Evolutionary conservation across 768 basidiomycete genomes (phyloP).

Genomic region (Pisolithus orientalis): DNA sequence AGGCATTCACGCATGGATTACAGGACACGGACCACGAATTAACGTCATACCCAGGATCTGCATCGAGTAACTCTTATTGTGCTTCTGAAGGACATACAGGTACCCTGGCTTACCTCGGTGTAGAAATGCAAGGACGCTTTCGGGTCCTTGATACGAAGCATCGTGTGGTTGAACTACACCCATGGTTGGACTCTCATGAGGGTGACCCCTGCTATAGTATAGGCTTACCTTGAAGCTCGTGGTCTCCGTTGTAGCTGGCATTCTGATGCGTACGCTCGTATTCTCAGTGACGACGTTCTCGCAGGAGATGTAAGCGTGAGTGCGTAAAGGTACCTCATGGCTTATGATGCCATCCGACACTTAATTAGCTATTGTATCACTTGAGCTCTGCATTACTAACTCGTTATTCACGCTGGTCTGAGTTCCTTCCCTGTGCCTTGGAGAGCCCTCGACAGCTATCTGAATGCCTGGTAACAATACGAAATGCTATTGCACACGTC

Average conservation of each 20-base stretch:
- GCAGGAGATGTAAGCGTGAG: no score
- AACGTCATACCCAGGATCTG: constrained; percentile 75
- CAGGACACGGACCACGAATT: constrained; percentile 38
- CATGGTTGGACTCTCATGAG: neutral
- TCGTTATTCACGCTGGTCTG: no score
- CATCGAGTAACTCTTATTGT: neutral
- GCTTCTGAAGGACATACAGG: neutral
- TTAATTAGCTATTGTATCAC: no score
- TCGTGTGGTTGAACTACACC: constrained; percentile 74
- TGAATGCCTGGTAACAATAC: no score
- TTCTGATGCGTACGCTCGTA: constrained; percentile 24
- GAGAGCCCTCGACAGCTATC: no score
- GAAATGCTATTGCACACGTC: no score
- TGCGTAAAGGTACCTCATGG: no score
- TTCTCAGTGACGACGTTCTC: neutral
- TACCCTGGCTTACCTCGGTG: constrained; percentile 44
- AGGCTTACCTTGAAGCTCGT: constrained; percentile 51
- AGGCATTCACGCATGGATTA: neutral
- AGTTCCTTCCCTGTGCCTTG: no score
- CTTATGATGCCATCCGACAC: no score
- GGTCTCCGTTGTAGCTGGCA: constrained; percentile 62
- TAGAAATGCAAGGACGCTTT: constrained; percentile 79
- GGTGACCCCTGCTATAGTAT: neutral
- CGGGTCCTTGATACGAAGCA: constrained; percentile 86
- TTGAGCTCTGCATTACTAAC: no score